These are phyloP conservation scores for Paecilomyces variotii DNA, from an alignment of 2,329 filamentous ascomycete species.

Conservation along the genomic window DNA sequence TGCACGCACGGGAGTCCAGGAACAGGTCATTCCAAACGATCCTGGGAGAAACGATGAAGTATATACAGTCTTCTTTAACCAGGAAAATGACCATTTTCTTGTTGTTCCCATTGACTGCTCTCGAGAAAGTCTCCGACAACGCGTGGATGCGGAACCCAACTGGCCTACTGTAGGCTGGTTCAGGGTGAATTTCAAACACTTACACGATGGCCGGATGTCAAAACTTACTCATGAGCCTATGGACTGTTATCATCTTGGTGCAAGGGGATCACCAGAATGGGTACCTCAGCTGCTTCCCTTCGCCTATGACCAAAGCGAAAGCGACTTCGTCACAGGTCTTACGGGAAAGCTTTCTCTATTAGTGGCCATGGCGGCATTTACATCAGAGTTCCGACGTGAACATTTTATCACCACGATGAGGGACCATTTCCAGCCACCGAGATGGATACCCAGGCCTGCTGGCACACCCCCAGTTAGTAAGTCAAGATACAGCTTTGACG, in stretches of 20 bases:
- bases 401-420: constrained; percentile 1
- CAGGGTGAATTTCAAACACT: constrained; percentile 1
- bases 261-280: neutral
- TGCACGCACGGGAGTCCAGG: neutral
- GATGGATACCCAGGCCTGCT: neutral
- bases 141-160: neutral
- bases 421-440: neutral
- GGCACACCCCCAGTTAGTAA: neutral
- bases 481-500: neutral
- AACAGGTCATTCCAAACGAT: neutral
- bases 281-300: constrained; percentile 4
- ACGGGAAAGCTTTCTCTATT: constrained; percentile 4
- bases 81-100: constrained; percentile 3
- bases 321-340: neutral
- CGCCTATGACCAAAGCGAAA: constrained; percentile 1
- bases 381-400: constrained; percentile 1
- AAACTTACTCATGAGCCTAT: neutral
- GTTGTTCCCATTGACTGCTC: constrained; percentile 1
- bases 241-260: neutral
- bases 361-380: constrained; percentile 4
- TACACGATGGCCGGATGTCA: neutral
- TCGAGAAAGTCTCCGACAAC: neutral
- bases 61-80: constrained; percentile 6
- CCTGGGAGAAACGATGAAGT: neutral
- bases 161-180: neutral